phyloP scores from a whole-genome alignment of 2,329 filamentous ascomycete species.

The Myriosclerotinia curreyana region DNA sequence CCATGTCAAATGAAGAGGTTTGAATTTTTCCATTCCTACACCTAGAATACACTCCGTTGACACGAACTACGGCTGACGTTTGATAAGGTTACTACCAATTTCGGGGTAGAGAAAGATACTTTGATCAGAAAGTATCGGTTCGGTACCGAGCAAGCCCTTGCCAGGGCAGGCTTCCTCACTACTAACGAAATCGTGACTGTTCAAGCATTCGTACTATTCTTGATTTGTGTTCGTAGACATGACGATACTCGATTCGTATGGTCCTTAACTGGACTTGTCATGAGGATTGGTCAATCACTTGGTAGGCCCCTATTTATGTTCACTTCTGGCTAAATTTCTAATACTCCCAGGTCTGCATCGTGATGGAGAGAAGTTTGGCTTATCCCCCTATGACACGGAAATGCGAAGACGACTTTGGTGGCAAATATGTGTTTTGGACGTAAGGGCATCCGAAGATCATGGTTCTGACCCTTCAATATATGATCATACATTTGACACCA shows the following conservation, averaged over 20 bases:
- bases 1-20: slow-evolving; percentile 39
- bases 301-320: background rate
- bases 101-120: slow-evolving; percentile 45
- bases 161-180: slow-evolving; percentile 53
- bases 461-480: slow-evolving; percentile 59
- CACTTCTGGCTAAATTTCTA: background rate
- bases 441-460: slow-evolving; percentile 59
- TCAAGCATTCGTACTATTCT: slow-evolving; percentile 55
- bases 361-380: slow-evolving; percentile 52
- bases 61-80: background rate
- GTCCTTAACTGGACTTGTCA: slow-evolving; percentile 56
- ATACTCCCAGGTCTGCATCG: slow-evolving; percentile 47
- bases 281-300: slow-evolving; percentile 57
- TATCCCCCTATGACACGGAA: slow-evolving; percentile 59
- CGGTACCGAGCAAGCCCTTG: slow-evolving; percentile 53
- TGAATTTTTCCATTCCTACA: background rate
- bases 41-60: slow-evolving; percentile 23
- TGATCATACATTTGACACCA: slow-evolving; percentile 58
- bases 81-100: slow-evolving; percentile 35
- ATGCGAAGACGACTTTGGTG: slow-evolving; percentile 60
- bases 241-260: slow-evolving; percentile 47
- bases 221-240: slow-evolving; percentile 51
- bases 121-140: slow-evolving; percentile 51
- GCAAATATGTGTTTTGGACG: slow-evolving; percentile 58
- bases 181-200: slow-evolving; percentile 53